These are phyloP conservation scores for Isabelozyma pseudorhagii DNA, from an alignment of 805 yeast species.

Conservation along the genomic window DNA sequence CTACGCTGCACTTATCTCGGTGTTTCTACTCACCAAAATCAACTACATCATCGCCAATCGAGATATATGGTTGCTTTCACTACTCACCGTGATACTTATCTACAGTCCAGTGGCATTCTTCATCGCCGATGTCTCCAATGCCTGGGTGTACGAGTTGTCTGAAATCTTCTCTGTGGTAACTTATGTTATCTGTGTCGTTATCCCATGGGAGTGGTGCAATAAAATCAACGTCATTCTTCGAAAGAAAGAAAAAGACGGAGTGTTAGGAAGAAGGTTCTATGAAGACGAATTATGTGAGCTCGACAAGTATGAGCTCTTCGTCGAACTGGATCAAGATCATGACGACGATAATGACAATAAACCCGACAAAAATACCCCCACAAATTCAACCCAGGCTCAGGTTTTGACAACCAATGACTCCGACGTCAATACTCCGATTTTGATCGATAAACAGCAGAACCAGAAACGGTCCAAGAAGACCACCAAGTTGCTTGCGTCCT, in stretches of 20 bases:
- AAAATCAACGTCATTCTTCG: constrained; percentile 56
- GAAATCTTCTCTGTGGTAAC: constrained; percentile 71
- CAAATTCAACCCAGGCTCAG: neutral
- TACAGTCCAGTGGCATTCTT: constrained; percentile 66
- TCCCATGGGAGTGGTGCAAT: constrained; percentile 87
- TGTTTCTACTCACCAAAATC: constrained; percentile 51
- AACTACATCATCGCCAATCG: constrained; percentile 47
- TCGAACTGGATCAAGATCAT: constrained; percentile 16
- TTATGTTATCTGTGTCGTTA: constrained; percentile 67
- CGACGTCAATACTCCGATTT: neutral
- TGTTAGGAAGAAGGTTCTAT: constrained; percentile 70
- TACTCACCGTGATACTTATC: constrained; percentile 52
- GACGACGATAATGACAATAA: constrained; percentile 7
- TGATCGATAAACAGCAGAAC: neutral
- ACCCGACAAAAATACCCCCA: constrained; percentile 5
- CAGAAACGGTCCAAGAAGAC: neutral
- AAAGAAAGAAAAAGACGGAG: constrained; percentile 62
- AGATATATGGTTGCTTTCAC: constrained; percentile 52
- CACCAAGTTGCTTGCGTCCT: neutral
- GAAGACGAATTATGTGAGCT: constrained; percentile 58
- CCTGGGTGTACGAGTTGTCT: constrained; percentile 72
- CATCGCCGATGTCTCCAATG: constrained; percentile 70
- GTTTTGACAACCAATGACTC: neutral
- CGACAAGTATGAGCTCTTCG: constrained; percentile 37
- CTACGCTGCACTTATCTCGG: constrained; percentile 61